phyloP scores from a whole-genome alignment of 306 rosid species.

The Cicer cuneatum region DNA sequence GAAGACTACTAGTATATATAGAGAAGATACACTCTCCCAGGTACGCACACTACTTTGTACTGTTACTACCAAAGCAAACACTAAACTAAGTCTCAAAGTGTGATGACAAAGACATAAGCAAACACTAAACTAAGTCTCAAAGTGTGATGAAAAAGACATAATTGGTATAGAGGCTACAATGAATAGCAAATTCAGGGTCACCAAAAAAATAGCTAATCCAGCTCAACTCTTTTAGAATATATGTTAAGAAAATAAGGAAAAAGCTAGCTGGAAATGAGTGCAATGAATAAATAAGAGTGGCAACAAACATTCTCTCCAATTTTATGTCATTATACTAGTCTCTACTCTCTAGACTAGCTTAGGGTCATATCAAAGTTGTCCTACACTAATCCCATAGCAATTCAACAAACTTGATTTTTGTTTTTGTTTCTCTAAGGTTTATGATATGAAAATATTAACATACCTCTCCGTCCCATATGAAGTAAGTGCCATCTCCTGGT shows the following conservation, averaged over 20 bases:
- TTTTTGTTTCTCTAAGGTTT: background rate
- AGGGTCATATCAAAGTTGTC: slow-evolving; percentile 10
- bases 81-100: background rate
- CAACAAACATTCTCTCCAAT: background rate
- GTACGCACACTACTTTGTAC: background rate
- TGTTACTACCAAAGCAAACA: background rate
- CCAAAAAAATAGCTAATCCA: background rate
- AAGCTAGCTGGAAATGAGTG: background rate
- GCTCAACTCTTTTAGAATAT: background rate
- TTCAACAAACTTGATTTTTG: slow-evolving; percentile 5
- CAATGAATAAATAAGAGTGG: slow-evolving; percentile 16
- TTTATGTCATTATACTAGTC: slow-evolving; percentile 14
- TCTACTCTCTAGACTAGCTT: slow-evolving; percentile 10
- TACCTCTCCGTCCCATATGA: slow-evolving; percentile 94
- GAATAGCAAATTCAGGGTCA: too few relatives aligned
- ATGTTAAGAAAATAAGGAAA: slow-evolving; percentile 12
- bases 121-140: background rate
- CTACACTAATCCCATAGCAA: slow-evolving; percentile 35
- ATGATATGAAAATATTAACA: slow-evolving; percentile 35
- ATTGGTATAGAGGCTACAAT: background rate
- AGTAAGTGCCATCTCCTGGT: slow-evolving; percentile 77
- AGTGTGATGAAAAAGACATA: background rate
- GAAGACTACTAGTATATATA: background rate
- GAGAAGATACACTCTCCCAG: background rate
- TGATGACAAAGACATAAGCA: background rate